Conservation (phyloP, 441 rosid genomes). For the Pelargonium fulgidum region DNA sequence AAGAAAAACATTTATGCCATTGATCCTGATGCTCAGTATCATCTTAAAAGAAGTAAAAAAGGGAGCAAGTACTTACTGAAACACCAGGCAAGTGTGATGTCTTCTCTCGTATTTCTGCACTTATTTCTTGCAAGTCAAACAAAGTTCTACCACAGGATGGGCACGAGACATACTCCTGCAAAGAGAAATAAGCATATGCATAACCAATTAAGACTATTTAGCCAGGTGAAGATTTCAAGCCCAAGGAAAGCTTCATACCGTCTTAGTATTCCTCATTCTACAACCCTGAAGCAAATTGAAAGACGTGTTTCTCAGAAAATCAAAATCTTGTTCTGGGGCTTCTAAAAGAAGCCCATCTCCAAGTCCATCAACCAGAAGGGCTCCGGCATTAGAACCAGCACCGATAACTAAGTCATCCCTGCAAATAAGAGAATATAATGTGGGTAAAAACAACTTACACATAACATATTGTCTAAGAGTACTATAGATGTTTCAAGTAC, state of each 20-base stretch:
- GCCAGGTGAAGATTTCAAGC: not conserved
- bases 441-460: slow-evolving; percentile 10
- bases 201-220: not conserved
- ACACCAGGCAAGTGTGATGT: slow-evolving; percentile 96
- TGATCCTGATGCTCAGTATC: no score
- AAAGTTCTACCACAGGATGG: slow-evolving; percentile 99
- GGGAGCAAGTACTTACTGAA: slow-evolving; percentile 45
- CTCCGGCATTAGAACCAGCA: slow-evolving; percentile 78
- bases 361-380: slow-evolving; percentile 85
- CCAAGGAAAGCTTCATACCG: slow-evolving; percentile 40
- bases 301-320: slow-evolving; percentile 80
- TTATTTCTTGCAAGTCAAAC: slow-evolving; percentile 91
- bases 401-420: slow-evolving; percentile 90
- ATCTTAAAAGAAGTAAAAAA: not conserved
- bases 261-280: slow-evolving; percentile 96
- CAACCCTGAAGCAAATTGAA: slow-evolving; percentile 94
- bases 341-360: slow-evolving; percentile 91
- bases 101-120: slow-evolving; percentile 87
- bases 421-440: slow-evolving; percentile 25
- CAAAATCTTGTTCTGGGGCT: slow-evolving; percentile 79
- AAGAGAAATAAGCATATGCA: slow-evolving; percentile 19
- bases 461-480: slow-evolving; percentile 2
- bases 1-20: no score
- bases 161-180: slow-evolving; percentile 86
- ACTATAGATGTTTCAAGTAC: slow-evolving; percentile 30